These are phyloP conservation scores for Talaromyces sp. DNA, from an alignment of 2,329 filamentous ascomycete genomes.

Conservation along the genomic window DNA sequence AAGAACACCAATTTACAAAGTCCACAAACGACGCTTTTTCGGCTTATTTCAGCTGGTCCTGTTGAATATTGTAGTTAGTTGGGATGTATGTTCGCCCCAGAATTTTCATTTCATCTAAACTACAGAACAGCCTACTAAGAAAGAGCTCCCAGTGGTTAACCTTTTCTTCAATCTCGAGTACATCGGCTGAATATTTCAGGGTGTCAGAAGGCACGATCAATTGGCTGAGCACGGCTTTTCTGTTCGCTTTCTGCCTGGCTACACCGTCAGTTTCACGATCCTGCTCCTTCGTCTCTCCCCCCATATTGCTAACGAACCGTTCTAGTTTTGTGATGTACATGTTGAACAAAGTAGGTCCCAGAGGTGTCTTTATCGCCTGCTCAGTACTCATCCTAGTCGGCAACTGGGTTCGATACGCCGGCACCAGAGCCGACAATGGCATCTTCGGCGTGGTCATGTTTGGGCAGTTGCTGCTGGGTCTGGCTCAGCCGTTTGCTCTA, in stretches of 20 bases:
- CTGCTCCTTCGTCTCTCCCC: not conserved
- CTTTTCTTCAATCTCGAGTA: constrained; percentile 74
- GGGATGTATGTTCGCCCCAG: constrained; percentile 67
- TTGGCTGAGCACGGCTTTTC: constrained; percentile 83
- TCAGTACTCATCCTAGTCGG: constrained; percentile 70
- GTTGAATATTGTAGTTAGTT: constrained; percentile 88
- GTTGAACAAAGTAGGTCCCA: constrained; percentile 71
- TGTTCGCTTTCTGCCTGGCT: constrained; percentile 73
- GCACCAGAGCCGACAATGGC: constrained; percentile 55
- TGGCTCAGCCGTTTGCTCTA: constrained; percentile 88
- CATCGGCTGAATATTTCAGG: constrained; percentile 68
- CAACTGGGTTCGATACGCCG: constrained; percentile 87
- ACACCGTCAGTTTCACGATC: constrained; percentile 52
- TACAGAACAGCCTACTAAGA: not conserved
- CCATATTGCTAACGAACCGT: not conserved
- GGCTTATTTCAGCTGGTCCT: constrained; percentile 77
- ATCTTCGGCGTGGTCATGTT: constrained; percentile 76
- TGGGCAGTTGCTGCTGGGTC: constrained; percentile 82
- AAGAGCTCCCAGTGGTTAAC: constrained; percentile 74
- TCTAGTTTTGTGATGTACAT: constrained; percentile 62
- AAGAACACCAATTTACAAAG: constrained; percentile 36
- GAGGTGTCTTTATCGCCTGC: constrained; percentile 67
- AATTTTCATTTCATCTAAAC: not conserved
- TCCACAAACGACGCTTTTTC: constrained; percentile 86
- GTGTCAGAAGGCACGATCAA: constrained; percentile 75